Conservation (phyloP, 2,329 filamentous ascomycete species). For the Pseudopithomyces chartarum region DNA sequence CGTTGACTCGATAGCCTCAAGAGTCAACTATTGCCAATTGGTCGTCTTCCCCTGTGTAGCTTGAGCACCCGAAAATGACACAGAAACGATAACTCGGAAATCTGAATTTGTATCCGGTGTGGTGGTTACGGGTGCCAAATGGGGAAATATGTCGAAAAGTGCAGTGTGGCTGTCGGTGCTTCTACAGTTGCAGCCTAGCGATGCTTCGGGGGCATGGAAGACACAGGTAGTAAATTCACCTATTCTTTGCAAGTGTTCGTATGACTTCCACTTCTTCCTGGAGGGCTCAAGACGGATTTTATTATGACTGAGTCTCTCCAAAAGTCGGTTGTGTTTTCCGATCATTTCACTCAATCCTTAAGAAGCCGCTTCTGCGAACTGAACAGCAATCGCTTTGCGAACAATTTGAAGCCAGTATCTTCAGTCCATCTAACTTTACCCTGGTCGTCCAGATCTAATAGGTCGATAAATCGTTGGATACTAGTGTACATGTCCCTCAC, state of each 20-base stretch:
- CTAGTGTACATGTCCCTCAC: background rate
- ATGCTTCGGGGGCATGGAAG: background rate
- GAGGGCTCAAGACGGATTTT: background rate
- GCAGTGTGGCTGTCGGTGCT: background rate
- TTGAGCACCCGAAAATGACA: background rate
- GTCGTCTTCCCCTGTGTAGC: background rate
- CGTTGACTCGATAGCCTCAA: background rate
- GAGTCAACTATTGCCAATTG: background rate
- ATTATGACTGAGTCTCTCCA: background rate
- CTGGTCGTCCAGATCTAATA: background rate
- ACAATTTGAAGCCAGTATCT: background rate
- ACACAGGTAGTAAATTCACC: background rate
- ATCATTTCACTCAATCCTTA: background rate
- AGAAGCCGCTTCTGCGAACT: background rate
- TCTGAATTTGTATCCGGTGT: background rate
- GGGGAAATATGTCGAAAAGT: background rate
- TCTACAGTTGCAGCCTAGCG: slow-evolving; percentile 1
- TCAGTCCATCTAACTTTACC: background rate
- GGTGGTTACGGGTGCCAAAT: background rate
- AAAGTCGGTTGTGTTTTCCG: background rate
- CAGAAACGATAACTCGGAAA: background rate
- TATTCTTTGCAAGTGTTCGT: background rate
- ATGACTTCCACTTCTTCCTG: background rate
- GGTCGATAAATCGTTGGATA: background rate
- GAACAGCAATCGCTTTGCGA: background rate